Base-by-base conservation (phyloP, 1,284 basidiomycete genomes). In the Filobasidium uniguttulatum region DNA sequence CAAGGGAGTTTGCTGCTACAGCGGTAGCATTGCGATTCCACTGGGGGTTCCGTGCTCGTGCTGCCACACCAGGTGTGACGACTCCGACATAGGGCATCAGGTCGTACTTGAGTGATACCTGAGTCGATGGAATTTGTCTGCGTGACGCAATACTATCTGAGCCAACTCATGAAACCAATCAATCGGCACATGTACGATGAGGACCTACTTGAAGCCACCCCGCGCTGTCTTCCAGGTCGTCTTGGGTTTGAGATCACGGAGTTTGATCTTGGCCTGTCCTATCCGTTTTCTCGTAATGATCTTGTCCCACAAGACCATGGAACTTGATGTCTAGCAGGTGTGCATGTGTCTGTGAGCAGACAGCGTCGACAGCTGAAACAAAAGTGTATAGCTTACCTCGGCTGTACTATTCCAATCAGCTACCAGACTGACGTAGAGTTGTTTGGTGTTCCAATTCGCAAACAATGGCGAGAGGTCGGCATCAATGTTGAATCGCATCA, bases 51-150 rank as follows among this genome's bases (percentile, higher is more conserved):
- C 45, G 48, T 1, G 67, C 64, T 10, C 62, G 64, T 12, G 66
- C 67, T 0, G 66, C 67, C 10, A 70, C 56, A 12, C 70, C 70
- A 1, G 60, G 60, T 1, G 62, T 62, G 15, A 71, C 52, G 35
- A 66, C 49, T 3, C 70, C 70, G 25, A 71, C 70, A 50, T 71
- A 71, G 0, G 70, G 70, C 70, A 70, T 70, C 43, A 71, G 55
- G 12, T 65, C 62, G 56, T 71, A 71, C 46, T 65, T 61, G 0
- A 70, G 58, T 1, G 67, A 68, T 29, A 71, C 49, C 50, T 67
- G 67, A n/a, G 66, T 62, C 8, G 58, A 46, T 12, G 57, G 58
- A 20, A 68, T 57, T 49, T 65, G 54, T 40, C 63, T 68, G 30
- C 12, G 14, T 12, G 36, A 38, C n/a, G n/a, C n/a, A n/a, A n/a